Conservation (phyloP, 2,329 filamentous ascomycete species). For the Pseudogymnoascus sp. region DNA sequence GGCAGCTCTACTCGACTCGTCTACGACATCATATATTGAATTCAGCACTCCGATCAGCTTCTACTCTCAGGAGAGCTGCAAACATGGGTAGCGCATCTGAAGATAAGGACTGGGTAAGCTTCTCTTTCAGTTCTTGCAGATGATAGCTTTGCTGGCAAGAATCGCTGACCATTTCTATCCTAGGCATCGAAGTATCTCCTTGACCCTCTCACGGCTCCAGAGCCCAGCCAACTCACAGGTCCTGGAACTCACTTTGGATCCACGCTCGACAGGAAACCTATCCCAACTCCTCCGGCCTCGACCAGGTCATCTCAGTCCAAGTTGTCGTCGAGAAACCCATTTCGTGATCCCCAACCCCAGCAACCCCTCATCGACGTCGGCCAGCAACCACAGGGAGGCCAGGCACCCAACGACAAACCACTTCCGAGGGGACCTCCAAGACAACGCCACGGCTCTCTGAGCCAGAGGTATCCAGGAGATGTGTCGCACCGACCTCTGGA, state of each 20-base stretch:
- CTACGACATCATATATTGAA: neutral
- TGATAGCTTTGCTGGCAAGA: neutral
- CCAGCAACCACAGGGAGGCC: conserved; percentile 13
- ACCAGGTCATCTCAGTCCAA: conserved; percentile 40
- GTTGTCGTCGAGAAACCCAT: conserved; percentile 40
- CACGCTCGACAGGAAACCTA: conserved; percentile 5
- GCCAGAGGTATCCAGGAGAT: conserved; percentile 54
- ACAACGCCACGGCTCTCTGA: conserved; percentile 42
- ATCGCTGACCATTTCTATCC: conserved; percentile 9
- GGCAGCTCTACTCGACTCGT: neutral
- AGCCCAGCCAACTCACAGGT: conserved; percentile 59
- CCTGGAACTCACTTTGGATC: conserved; percentile 41
- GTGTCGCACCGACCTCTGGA: conserved; percentile 59
- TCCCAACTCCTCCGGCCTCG: conserved; percentile 44
- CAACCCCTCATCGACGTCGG: conserved; percentile 27
- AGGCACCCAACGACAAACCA: conserved; percentile 12
- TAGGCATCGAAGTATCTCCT: conserved; percentile 60
- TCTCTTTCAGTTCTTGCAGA: neutral
- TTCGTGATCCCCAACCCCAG: conserved; percentile 23
- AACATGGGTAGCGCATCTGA: neutral
- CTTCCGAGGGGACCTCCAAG: conserved; percentile 26
- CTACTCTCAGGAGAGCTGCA: neutral
- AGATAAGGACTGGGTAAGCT: conserved; percentile 8
- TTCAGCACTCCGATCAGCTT: neutral
- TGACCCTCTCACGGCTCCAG: conserved; percentile 58